A percentile compares a stretch with the other conserved stretches of the same genome.
phyloP scores from a whole-genome alignment of 2,329 filamentous ascomycete genomes.

The Beauveria varroae region DNA sequence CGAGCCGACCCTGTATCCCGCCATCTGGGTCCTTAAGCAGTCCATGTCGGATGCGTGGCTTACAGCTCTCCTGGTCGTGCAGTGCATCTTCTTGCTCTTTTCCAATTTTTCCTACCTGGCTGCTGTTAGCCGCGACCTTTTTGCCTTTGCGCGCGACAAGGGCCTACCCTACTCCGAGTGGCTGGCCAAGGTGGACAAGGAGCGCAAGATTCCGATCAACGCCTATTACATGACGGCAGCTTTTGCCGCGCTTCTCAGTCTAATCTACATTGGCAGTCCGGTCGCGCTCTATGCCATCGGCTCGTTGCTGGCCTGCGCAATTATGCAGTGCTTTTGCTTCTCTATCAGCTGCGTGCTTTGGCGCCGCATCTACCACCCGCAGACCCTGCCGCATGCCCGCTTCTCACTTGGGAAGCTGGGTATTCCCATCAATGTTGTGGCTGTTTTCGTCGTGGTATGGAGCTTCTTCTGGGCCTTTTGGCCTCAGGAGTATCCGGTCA shows the following conservation, averaged over 20 bases:
- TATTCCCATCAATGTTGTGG: conserved; percentile 9
- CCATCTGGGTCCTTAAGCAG: conserved; percentile 8
- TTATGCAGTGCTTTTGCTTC: conserved; percentile 13
- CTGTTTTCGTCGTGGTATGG: conserved; percentile 7
- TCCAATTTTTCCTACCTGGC: conserved; percentile 12
- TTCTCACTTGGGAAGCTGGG: conserved; percentile 13
- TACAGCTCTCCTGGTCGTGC: conserved; percentile 9
- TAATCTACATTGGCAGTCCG: conserved; percentile 14
- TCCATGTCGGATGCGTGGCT: conserved; percentile 13
- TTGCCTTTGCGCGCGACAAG: conserved; percentile 12
- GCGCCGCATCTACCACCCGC: conserved; percentile 11
- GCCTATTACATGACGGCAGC: conserved; percentile 9
- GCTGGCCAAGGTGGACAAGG: conserved; percentile 9
- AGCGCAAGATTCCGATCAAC: conserved; percentile 9
- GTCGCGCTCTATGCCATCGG: conserved; percentile 14
- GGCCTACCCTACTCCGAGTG: conserved; percentile 7
- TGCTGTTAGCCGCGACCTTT: conserved; percentile 11
- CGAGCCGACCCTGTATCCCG: conserved; percentile 11
- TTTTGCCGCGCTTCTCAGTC: conserved; percentile 5
- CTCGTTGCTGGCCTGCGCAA: conserved; percentile 11
- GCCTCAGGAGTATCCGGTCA: conserved; percentile 13
- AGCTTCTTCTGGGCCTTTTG: conserved; percentile 15
- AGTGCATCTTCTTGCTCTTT: conserved; percentile 9
- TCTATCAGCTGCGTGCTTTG: conserved; percentile 14
- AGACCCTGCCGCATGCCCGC: conserved; percentile 12